Percentiles rank a stretch among this genome's conserved stretches.
Conservation (phyloP, 106 monocot genomes). For the Apostasia ramifera region DNA sequence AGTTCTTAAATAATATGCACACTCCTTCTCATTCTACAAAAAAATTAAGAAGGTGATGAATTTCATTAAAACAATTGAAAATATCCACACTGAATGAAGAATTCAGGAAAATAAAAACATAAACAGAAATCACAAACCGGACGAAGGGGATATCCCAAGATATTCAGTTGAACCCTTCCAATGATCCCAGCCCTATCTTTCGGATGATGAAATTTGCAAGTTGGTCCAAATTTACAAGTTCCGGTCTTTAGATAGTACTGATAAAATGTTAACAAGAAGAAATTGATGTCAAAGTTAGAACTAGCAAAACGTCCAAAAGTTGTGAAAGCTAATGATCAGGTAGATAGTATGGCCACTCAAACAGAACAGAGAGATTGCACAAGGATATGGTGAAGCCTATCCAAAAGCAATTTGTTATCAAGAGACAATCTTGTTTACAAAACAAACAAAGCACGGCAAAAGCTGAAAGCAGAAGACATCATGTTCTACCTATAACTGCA, state of each 20-base stretch:
- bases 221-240: slow-evolving; percentile 21
- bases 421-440: background rate
- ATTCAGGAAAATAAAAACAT: background rate
- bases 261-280: too few relatives aligned
- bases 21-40: slow-evolving; percentile 70
- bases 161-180: slow-evolving; percentile 56
- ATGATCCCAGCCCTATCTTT: slow-evolving; percentile 68
- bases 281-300: too few relatives aligned
- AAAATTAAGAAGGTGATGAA: slow-evolving; percentile 7
- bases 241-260: slow-evolving; percentile 21
- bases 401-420: background rate
- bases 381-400: background rate
- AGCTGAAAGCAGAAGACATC: background rate
- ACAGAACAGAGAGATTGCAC: background rate
- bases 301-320: too few relatives aligned
- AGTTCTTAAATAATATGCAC: slow-evolving; percentile 86
- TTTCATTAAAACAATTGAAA: background rate
- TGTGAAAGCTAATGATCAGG: background rate
- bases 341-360: background rate
- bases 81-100: background rate
- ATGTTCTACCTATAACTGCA: background rate
- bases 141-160: slow-evolving; percentile 76
- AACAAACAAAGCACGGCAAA: background rate
- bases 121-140: slow-evolving; percentile 41
- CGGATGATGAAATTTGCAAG: slow-evolving; percentile 46